phyloP scores from a whole-genome alignment of 2,329 filamentous ascomycete genomes.

The Chaetomium sp. region DNA sequence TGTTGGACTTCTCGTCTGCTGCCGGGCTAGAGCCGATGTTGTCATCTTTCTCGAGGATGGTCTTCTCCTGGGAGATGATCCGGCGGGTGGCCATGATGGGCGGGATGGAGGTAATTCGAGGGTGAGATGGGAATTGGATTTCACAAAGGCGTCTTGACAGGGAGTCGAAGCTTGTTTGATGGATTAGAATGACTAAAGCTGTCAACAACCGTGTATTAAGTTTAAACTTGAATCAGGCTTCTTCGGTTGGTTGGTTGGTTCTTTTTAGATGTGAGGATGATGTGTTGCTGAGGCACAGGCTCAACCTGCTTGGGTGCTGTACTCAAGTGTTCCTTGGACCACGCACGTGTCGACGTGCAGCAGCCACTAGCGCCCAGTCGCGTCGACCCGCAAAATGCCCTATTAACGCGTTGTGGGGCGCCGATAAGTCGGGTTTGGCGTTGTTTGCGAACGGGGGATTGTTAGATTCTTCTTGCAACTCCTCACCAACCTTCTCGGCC shows the following conservation, averaged over 20 bases:
- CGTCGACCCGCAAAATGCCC: conserved; percentile 29
- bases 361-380: conserved; percentile 18
- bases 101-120: not conserved
- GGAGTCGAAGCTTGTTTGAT: not conserved
- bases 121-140: not conserved
- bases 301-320: not conserved
- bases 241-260: not conserved
- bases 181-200: not conserved
- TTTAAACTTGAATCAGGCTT: not conserved
- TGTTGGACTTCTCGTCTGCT: conserved; percentile 64
- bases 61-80: conserved; percentile 67
- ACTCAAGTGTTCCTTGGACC: conserved; percentile 19
- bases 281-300: conserved; percentile 6
- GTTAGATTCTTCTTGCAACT: conserved; percentile 1
- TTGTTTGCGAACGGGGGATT: not conserved
- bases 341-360: conserved; percentile 33
- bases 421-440: not conserved
- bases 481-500: not conserved
- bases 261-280: not conserved
- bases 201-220: not conserved
- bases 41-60: conserved; percentile 63
- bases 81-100: conserved; percentile 69
- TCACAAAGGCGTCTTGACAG: not conserved
- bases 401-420: conserved; percentile 27
- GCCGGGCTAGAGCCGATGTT: conserved; percentile 44